phyloP scores from a whole-genome alignment of 2,329 filamentous ascomycete genomes.

The Xylaria sp. region DNA sequence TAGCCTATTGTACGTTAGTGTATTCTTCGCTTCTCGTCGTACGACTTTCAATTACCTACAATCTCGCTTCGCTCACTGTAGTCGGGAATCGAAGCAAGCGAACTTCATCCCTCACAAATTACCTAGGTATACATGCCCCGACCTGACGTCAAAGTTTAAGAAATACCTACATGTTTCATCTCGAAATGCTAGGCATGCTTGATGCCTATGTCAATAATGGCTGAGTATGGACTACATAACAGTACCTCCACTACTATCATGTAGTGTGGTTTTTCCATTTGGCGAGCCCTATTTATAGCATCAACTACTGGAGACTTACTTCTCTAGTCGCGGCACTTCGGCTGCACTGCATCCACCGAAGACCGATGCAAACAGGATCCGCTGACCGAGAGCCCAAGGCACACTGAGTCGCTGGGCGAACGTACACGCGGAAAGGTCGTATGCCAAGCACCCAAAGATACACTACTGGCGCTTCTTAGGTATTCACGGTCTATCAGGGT shows the following conservation, averaged over 20 bases:
- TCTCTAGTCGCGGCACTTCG: slow-evolving; percentile 26
- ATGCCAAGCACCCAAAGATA: slow-evolving; percentile 29
- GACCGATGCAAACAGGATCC: slow-evolving; percentile 14
- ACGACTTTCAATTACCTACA: no score
- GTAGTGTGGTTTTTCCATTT: slow-evolving; percentile 1
- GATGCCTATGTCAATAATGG: neutral
- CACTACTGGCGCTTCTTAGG: neutral
- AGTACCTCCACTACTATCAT: neutral
- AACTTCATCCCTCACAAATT: neutral
- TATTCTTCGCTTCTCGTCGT: neutral
- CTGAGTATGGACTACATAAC: neutral
- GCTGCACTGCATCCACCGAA: slow-evolving; percentile 14
- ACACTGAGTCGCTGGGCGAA: neutral
- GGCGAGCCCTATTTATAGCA: slow-evolving; percentile 23
- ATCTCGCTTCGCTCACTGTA: no score
- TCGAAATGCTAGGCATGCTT: neutral
- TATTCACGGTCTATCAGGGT: slow-evolving; percentile 2
- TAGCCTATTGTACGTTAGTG: no score
- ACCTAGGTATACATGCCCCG: neutral
- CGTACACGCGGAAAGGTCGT: neutral
- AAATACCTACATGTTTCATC: neutral
- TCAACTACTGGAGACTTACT: neutral
- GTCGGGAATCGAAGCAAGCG: neutral
- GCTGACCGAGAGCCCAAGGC: neutral
- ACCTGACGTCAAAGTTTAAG: neutral